phyloP scores from a whole-genome alignment of 768 basidiomycete species.

The Suillus paluster region DNA sequence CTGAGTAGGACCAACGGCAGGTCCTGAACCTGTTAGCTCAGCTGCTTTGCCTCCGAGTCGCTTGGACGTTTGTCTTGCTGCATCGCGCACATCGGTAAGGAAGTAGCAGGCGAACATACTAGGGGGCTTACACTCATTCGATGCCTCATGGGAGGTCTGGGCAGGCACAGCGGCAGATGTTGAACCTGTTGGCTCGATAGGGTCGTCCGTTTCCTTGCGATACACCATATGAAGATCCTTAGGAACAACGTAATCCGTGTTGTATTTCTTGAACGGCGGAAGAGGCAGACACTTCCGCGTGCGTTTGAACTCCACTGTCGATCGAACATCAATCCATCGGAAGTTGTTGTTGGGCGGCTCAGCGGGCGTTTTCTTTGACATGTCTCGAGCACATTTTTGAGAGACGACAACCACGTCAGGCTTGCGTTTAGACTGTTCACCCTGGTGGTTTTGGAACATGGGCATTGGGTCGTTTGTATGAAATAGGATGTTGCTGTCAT shows the following conservation, averaged over 20 bases:
- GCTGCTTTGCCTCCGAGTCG: background rate
- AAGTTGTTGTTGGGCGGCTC: background rate
- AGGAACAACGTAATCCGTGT: background rate
- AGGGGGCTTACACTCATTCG: background rate
- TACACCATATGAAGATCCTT: background rate
- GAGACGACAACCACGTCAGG: constrained; percentile 6
- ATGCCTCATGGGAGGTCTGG: background rate
- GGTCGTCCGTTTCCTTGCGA: background rate
- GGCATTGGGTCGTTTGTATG: background rate
- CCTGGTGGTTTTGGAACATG: background rate
- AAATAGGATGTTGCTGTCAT: background rate
- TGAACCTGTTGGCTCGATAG: background rate
- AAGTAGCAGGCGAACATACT: background rate
- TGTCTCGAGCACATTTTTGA: background rate
- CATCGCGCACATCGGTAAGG: background rate
- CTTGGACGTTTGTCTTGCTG: background rate
- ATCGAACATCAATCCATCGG: constrained; percentile 1
- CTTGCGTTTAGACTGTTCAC: background rate
- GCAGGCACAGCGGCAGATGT: background rate
- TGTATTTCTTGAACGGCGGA: background rate
- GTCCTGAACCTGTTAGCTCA: background rate
- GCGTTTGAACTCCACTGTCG: constrained; percentile 3
- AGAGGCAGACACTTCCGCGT: background rate
- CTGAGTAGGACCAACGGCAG: background rate
- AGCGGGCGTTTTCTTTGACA: too few species aligned